Base-by-base conservation (phyloP, 2,329 filamentous ascomycete species). In the Aureobasidium sp. region DNA sequence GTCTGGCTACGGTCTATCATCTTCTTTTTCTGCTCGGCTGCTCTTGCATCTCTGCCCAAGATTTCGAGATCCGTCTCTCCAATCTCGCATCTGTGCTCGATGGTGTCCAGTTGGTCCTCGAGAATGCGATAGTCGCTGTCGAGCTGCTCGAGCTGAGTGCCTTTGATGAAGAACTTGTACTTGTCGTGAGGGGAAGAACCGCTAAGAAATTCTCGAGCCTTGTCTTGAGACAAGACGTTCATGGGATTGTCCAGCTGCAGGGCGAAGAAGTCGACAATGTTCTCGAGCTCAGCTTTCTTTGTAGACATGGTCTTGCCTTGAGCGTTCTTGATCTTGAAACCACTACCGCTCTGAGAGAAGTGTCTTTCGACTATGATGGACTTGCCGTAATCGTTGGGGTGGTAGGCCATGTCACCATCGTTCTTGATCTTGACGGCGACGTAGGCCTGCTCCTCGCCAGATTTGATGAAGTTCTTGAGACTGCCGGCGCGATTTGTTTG, bases 191-290 rank as follows among this genome's bases (percentile, higher is more conserved):
- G 84, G 2, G 86, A 89, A 13, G 94, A 93, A 39, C 87, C 84
- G 70, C 93, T 96, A 47, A 99, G 82, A 69, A 99, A 99, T 63
- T 96, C 89, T 12, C 94, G 86, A 12, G 94, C 94, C 74, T 92
- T 92, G 72, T 99, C 94, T 74, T 99, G 94, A 0, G 92, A 96
- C 20, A 99, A 81, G 7, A 97, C 89, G 64, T 95, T 97, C 78
- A 99, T 87, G 0, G 94, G 94, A 68, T 99, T 99, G 71, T 97
- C 93, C 63, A 99, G 91, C 73, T 97, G 93, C 46, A 99, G 79
- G 46, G 88, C 90, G 72, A 92, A 97, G 72, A 90, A 95, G 73
- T 99, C 94, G 46, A 91, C 87, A 52, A 99, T 93, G 67, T 96
- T 90, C 67, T 97, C 92, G 9, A 99, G 83, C 67, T 97, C 93